phyloP scores from a whole-genome alignment of 768 basidiomycete species.

The Kwoniella europaea region DNA sequence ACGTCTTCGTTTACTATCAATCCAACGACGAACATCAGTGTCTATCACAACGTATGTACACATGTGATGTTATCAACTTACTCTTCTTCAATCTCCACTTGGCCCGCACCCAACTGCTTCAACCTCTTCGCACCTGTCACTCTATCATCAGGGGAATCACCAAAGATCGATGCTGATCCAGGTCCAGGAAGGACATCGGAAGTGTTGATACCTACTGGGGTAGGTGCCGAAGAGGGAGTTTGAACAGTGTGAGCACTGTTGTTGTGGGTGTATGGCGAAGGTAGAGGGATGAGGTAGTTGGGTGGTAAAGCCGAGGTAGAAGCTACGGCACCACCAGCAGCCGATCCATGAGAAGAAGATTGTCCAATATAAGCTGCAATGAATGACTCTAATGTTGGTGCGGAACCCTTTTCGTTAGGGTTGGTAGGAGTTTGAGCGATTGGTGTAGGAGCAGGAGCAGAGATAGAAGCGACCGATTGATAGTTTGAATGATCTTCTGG shows the following conservation, averaged over 20 bases:
- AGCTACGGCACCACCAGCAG: conserved; percentile 9
- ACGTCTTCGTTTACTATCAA: conserved; percentile 55
- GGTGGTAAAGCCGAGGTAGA: conserved; percentile 3
- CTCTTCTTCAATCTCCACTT: conserved; percentile 52
- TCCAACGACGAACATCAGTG: no score
- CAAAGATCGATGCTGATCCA: conserved; percentile 21
- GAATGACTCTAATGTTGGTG: conserved; percentile 47
- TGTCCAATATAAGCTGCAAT: conserved; percentile 41
- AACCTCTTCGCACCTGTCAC: conserved; percentile 44
- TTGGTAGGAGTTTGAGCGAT: conserved; percentile 17
- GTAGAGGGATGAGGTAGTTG: conserved; percentile 29
- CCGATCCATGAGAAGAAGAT: conserved; percentile 21
- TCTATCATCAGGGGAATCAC: conserved; percentile 31
- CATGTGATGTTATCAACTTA: no score
- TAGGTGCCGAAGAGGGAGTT: conserved; percentile 21
- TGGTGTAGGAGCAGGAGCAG: conserved; percentile 26
- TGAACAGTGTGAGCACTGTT: conserved; percentile 5
- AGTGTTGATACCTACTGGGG: conserved; percentile 32
- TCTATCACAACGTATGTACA: no score
- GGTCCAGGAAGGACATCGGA: conserved; percentile 20
- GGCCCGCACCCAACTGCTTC: conserved; percentile 45
- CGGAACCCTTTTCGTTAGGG: neutral
- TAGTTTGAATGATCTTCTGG: conserved; percentile 3
- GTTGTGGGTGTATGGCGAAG: conserved; percentile 25
- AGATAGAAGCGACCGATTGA: conserved; percentile 15